Evolutionary conservation across 345 rosid species (phyloP).

Genomic region (Dipteronia sinensis): DNA sequence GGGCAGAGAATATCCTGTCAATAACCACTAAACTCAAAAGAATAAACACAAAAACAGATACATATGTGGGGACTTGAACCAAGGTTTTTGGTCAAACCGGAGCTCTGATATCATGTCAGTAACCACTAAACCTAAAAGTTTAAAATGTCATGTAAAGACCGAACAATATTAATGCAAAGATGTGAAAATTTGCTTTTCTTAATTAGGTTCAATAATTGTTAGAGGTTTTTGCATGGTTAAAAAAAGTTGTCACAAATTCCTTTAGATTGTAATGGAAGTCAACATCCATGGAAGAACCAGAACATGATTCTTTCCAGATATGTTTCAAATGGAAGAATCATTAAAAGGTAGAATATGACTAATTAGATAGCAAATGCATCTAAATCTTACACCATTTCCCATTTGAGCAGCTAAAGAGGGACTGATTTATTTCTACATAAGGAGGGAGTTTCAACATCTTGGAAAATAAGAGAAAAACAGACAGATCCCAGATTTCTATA

Average conservation of each 20-base stretch:
- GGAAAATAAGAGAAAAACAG: background rate
- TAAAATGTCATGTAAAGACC: too few relatives aligned
- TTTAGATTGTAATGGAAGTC: constrained; percentile 14
- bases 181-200: background rate
- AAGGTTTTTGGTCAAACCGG: too few relatives aligned
- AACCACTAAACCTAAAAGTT: too few relatives aligned
- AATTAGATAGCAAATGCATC: background rate
- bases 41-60: too few relatives aligned
- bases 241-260: background rate
- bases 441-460: background rate
- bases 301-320: constrained; percentile 30
- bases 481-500: constrained; percentile 5
- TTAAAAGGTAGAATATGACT: constrained; percentile 13
- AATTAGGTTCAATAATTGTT: background rate
- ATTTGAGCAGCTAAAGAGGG: background rate
- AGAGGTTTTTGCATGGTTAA: background rate
- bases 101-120: too few relatives aligned
- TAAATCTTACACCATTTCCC: constrained; percentile 9
- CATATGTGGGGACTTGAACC: too few relatives aligned
- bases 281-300: constrained; percentile 16
- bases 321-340: background rate
- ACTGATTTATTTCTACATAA: constrained; percentile 12
- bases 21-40: too few relatives aligned
- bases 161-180: background rate
- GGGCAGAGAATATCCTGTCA: too few relatives aligned